Evolutionary conservation across 345 rosid species (phyloP), one percentile per base, ranked within the genome.

Genomic region (Citrus inodora): DNA sequence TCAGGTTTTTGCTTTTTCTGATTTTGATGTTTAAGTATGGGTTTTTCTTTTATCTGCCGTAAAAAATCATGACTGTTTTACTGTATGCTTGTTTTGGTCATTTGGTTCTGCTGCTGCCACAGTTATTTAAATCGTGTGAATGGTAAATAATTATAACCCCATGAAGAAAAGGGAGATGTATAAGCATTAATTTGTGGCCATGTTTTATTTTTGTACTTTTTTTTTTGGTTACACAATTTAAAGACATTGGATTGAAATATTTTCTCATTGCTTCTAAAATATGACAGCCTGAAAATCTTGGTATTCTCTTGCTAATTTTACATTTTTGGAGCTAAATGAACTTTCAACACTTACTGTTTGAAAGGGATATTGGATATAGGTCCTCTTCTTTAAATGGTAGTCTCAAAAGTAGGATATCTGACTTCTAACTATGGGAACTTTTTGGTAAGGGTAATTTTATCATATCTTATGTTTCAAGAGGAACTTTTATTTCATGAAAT

Each of bases 11-110:
- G 17, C 21, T 63, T 68, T 70, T 71, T 17, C 71, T 38, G 9
- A 70, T 53, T 76, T 74, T 55, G 67, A 73, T 63, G 37, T n/a
- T 60, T 8, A n/a, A 40, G 72, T 27, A 55, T 82, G 75, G 78
- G 64, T n/a, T 3, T 58, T 35, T 58, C 33, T 35, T 64, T n/a
- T 32, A 33, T 40, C 68, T 42, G 48, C 61, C 27, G 22, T 19
- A 70, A 61, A 70, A 70, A 21, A 71, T 30, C 19, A 66, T 9
- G 19, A 37, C 42, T 24, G 25, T 53, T 62, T 67, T 17, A 40
- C 19, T 5, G 13, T 33, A 2, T 42, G 32, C 42, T 46, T 74
- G 30, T 55, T n/a, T 70, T 42, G 33, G 72, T 69, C 56, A 38
- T 66, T 62, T 6, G 71, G 30, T 69, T 71, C 74, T 30, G 74